phyloP scores from a whole-genome alignment of 441 rosid species.

The Gossypium schwendimanii region DNA sequence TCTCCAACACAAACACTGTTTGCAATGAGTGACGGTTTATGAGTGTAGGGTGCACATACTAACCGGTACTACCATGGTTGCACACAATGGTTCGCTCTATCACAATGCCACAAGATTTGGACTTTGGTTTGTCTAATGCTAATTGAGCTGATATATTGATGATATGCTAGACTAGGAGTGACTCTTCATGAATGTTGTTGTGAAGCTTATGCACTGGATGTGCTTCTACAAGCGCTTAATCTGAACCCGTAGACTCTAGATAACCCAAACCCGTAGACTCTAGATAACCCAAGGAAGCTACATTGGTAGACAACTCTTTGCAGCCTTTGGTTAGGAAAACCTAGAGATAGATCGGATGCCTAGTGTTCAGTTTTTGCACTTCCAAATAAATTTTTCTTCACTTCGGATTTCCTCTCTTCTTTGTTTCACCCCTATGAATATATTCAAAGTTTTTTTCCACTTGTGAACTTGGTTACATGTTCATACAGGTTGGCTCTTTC shows the following conservation, averaged over 20 bases:
- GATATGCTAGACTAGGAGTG: constrained; percentile 1
- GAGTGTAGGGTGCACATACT: not conserved
- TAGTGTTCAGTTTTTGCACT: not conserved
- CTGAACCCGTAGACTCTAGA: not conserved
- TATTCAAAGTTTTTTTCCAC: not conserved
- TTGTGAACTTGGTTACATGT: not conserved
- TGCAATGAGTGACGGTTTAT: not conserved
- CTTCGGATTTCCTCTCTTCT: not conserved
- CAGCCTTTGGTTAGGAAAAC: not conserved
- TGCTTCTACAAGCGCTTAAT: not conserved
- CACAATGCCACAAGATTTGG: not conserved
- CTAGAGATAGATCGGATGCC: not conserved
- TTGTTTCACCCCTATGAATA: constrained; percentile 4
- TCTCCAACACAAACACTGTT: not conserved
- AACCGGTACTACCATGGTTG: not conserved
- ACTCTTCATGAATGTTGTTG: not conserved
- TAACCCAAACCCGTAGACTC: not conserved
- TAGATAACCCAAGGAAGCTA: not conserved
- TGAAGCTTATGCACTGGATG: not conserved
- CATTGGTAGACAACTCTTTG: not conserved
- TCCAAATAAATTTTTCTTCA: not conserved
- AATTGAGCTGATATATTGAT: not conserved
- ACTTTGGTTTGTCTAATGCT: not conserved
- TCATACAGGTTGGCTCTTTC: constrained; percentile 74
- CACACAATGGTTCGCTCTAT: not conserved